Base-by-base conservation (phyloP, 176 grass and related monocot genomes). In the Chloris gayana region DNA sequence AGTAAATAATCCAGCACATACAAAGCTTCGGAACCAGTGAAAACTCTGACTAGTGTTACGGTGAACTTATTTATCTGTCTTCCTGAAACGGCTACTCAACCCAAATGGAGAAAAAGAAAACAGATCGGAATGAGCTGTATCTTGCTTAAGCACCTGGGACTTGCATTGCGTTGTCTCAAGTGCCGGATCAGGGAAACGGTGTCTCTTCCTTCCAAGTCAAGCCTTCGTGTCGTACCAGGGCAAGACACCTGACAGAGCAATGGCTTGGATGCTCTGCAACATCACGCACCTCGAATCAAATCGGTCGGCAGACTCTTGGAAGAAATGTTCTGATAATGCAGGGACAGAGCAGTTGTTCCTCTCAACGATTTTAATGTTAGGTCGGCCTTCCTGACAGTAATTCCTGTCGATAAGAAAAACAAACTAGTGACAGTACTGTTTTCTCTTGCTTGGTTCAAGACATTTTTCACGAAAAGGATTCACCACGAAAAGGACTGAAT, bases 141-240 rank as follows among this genome's bases (percentile, higher is more conserved):
- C 54, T 58, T 58, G 22, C 26, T 60, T 76, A 41, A 76, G 73
- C 38, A 46, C 14, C 47, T 46, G 37, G 50, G 46, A 31, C 12
- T 46, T 46, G 19, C 12, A 49, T 37, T 59, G 22, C 22, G 68
- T 85, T 80, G 84, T 80, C 69, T 67, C 59, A 15, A 74, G 47
- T 47, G 69, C 76, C 44, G 7, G 35, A 56, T 54, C 18, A 41
- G 27, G 61, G 31, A 67, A 34, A 59, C 27, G 5, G 58, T 68
- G 60, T 50, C 39, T 33, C 39, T 80, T 64, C 61, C 62, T 81
- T 86, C 22, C 77, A 86, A 86, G 78, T 22, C 63, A 75, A 62
- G 15, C n/a, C 50, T 80, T 7, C 50, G 47, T 26, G 9, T 59
- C 56, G 22, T 57, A 12, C 22, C 31, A 61, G 63, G 5, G 14